A percentile compares a stretch with the other conserved stretches of the same genome.
phyloP scores from a whole-genome alignment of 495 filamentous ascomycete species.

The Penicillium daleae region DNA sequence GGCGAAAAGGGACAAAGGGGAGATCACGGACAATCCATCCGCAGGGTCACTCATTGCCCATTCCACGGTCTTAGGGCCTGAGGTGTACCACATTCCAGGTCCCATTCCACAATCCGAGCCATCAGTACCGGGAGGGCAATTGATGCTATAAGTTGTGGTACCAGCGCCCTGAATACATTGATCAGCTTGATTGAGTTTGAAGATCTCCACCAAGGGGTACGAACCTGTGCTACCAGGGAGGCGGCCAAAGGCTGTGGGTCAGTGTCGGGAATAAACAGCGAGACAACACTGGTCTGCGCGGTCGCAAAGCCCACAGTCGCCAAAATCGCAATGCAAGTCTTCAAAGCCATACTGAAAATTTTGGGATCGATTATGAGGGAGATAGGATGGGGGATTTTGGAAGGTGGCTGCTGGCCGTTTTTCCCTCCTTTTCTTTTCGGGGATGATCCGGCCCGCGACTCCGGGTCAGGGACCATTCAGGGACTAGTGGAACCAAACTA shows the following conservation, averaged over 20 bases:
- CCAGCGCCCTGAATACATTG: constrained; percentile 28
- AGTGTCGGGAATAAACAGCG: constrained; percentile 39
- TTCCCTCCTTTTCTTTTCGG: neutral
- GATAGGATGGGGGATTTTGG: neutral
- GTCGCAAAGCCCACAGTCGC: constrained; percentile 28
- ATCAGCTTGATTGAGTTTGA: constrained; percentile 4
- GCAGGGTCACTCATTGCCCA: constrained; percentile 23
- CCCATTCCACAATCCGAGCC: constrained; percentile 39
- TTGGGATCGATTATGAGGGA: neutral
- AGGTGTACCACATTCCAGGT: constrained; percentile 34
- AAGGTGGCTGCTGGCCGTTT: neutral
- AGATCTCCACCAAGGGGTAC: neutral
- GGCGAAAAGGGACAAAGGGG: neutral
- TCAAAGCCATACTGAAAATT: neutral
- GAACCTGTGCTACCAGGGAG: constrained; percentile 43
- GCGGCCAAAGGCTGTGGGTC: constrained; percentile 42
- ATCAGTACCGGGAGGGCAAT: constrained; percentile 41
- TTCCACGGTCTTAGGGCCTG: constrained; percentile 31
- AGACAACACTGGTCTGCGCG: constrained; percentile 36
- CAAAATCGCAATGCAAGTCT: constrained; percentile 4
- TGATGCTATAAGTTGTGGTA: constrained; percentile 45
- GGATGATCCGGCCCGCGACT: neutral
- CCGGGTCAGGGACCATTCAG: neutral
- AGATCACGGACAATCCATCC: constrained; percentile 17
- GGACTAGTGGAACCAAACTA: neutral